These are phyloP conservation scores for Solanum neorickii DNA, from an alignment of 257 asterid genomes.

Conservation along the genomic window DNA sequence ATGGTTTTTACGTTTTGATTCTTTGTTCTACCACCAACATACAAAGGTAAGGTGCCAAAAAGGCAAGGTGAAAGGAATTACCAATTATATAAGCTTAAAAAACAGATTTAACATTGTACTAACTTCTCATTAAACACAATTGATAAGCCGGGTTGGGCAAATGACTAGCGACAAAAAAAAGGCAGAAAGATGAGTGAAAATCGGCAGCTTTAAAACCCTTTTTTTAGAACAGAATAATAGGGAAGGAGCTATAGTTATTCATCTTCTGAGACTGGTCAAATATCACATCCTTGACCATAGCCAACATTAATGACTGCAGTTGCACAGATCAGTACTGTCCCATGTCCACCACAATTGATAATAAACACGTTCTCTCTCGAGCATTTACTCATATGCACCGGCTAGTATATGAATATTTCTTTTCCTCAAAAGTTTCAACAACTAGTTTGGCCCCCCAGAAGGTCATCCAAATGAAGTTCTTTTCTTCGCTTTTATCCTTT, in stretches of 20 bases:
- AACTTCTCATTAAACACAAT: neutral
- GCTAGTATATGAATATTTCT: neutral
- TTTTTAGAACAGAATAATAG: neutral
- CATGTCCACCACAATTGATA: neutral
- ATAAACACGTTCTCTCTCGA: neutral
- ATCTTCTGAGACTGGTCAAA: neutral
- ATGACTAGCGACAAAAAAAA: neutral
- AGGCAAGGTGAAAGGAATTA: neutral
- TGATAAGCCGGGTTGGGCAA: neutral
- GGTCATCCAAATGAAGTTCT: neutral
- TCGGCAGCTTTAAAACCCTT: neutral
- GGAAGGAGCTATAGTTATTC: neutral
- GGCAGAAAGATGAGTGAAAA: neutral
- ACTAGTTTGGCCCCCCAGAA: neutral
- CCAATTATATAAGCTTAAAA: neutral
- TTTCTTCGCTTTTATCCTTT: neutral
- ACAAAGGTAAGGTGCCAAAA: neutral
- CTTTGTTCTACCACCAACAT: neutral
- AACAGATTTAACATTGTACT: neutral
- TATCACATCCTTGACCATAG: neutral
- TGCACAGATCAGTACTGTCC: neutral
- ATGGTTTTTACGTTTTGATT: neutral
- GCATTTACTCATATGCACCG: neutral
- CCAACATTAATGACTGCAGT: neutral
- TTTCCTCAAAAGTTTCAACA: neutral